Evolutionary conservation across 2,329 filamentous ascomycete species (phyloP).

Genomic region (Epichloe baconii): DNA sequence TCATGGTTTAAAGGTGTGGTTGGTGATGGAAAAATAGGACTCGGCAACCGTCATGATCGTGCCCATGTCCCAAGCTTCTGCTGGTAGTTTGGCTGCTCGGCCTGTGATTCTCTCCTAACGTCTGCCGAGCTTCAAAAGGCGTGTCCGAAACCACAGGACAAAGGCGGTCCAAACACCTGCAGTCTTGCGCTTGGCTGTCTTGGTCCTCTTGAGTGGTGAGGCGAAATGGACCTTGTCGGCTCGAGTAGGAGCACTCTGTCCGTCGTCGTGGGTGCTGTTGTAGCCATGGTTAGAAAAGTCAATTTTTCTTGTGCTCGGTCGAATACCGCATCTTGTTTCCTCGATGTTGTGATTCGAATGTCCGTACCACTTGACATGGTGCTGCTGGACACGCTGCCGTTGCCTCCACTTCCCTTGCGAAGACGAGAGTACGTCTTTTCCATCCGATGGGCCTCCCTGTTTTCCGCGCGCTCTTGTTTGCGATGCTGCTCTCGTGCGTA

Average conservation of each 20-base stretch:
- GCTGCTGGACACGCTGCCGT: slow-evolving; percentile 20
- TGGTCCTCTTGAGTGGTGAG: slow-evolving; percentile 25
- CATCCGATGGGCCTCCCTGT: slow-evolving; percentile 38
- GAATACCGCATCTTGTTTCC: slow-evolving; percentile 14
- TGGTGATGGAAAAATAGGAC: not conserved
- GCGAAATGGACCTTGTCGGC: slow-evolving; percentile 33
- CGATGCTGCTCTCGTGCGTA: slow-evolving; percentile 45
- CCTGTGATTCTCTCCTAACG: slow-evolving; percentile 19
- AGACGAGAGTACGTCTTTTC: slow-evolving; percentile 32
- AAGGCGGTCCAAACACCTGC: slow-evolving; percentile 50
- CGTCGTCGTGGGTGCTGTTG: slow-evolving; percentile 25
- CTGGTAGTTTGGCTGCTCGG: not conserved
- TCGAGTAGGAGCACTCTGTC: slow-evolving; percentile 13
- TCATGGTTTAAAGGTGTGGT: not conserved
- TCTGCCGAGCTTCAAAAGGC: slow-evolving; percentile 27
- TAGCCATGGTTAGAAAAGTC: slow-evolving; percentile 22
- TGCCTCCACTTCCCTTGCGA: slow-evolving; percentile 23
- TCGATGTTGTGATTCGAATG: slow-evolving; percentile 12
- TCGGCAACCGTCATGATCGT: not conserved
- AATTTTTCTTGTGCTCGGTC: slow-evolving; percentile 26
- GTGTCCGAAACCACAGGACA: slow-evolving; percentile 50
- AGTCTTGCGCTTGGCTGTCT: slow-evolving; percentile 44
- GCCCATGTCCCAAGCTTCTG: not conserved
- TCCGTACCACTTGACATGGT: slow-evolving; percentile 19
- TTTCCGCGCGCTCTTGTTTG: slow-evolving; percentile 44